Evolutionary conservation across 2,329 filamentous ascomycete genomes (phyloP).

Genomic region (Aspergillus clavatus): DNA sequence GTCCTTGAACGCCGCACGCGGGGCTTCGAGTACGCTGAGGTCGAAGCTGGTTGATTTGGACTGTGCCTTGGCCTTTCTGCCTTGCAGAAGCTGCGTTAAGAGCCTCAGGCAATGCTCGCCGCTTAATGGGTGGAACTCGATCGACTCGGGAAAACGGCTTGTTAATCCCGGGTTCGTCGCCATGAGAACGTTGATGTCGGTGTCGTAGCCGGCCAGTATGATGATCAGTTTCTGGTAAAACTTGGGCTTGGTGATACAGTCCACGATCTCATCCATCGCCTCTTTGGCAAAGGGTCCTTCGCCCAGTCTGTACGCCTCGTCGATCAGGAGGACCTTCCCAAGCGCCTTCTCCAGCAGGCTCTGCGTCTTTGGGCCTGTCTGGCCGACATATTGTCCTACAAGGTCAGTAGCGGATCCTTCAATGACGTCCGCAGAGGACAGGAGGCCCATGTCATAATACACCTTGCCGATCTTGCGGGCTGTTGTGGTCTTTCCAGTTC

Average conservation of each 20-base stretch:
- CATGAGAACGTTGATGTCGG: constrained; percentile 62
- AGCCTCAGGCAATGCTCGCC: constrained; percentile 44
- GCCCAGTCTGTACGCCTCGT: constrained; percentile 65
- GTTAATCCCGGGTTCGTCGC: constrained; percentile 58
- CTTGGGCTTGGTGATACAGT: constrained; percentile 51
- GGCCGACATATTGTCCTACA: constrained; percentile 63
- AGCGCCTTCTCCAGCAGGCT: constrained; percentile 57
- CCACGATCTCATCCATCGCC: constrained; percentile 50
- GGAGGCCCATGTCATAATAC: constrained; percentile 69
- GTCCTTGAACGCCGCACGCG: constrained; percentile 13
- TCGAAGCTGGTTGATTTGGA: constrained; percentile 24
- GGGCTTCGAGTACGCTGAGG: constrained; percentile 19
- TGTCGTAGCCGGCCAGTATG: constrained; percentile 65
- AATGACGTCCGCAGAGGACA: constrained; percentile 55
- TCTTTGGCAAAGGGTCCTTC: constrained; percentile 55
- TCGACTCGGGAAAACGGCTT: constrained; percentile 59
- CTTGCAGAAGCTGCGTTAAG: constrained; percentile 35
- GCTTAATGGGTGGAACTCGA: constrained; percentile 51
- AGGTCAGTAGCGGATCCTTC: constrained; percentile 66
- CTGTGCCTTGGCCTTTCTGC: constrained; percentile 20
- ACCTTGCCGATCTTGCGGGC: constrained; percentile 71
- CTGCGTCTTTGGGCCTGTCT: constrained; percentile 63
- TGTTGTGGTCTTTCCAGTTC: constrained; percentile 68
- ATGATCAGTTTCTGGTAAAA: constrained; percentile 59
- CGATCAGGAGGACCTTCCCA: constrained; percentile 65